Base-by-base conservation (phyloP, 1,284 basidiomycete species). In the Apiotrichum sp. region DNA sequence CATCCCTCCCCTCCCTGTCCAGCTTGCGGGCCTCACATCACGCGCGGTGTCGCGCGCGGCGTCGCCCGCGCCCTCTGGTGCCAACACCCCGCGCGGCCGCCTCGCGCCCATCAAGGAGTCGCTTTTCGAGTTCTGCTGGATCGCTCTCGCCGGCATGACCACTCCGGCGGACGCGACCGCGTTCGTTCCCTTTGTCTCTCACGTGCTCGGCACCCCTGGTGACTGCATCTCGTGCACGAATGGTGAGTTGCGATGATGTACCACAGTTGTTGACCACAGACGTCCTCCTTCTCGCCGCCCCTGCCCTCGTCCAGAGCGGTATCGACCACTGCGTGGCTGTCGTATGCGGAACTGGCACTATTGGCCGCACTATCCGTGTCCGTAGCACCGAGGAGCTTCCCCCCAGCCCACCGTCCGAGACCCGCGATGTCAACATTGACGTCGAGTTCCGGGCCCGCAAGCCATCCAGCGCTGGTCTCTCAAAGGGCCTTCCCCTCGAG, bases 211-310 rank as follows among this genome's bases (percentile, higher is more conserved):
- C 38, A 40, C 65, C 9, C 49, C 49, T 2, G 35, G 39, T 31
- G 61, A 64, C 16, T 48, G 55, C 22, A 47, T 72, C 39, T 65
- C 64, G 34, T 58, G 71, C 41, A 67, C 68, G 10, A 73, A 73
- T 56, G 71, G 70, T 69, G 44, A 43, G 69, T 65, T 1, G 33
- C 2, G 13, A 9, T 29, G 6, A 14, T 33, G 6, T 22, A 8
- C 14, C 14, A 6, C 36, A 7, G 7, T 38, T 47, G 48, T 38
- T 11, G 22, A 14, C 40, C 5, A 10, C 59, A 72, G 71, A 73
- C 50, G 72, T 73, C 49, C 71, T 70, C 55, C 62, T 73, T 29
- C 64, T 73, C 14, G 72, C 70, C 14, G 70, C 72, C 1, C 72
- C 72, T 3, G 72, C 70, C 1, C 53, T 73, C 14, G 55, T 56